These are phyloP conservation scores for Paramecium bursaria DNA, from an alignment of 73 alveolate genomes.

Conservation along the genomic window DNA sequence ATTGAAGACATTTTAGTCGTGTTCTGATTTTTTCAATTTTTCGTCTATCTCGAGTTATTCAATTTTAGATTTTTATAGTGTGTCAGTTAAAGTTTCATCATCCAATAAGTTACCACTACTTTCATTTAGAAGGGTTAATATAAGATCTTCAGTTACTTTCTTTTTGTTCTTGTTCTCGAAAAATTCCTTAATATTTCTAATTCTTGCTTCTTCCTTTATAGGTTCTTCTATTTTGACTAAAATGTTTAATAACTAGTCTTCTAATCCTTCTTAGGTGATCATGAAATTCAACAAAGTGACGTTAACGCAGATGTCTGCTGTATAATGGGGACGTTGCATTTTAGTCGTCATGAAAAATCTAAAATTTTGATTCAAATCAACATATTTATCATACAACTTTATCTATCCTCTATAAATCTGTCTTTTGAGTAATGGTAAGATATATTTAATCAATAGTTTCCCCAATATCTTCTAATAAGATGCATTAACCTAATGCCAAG, in stretches of 20 bases:
- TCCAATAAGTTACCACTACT: conserved; percentile 76
- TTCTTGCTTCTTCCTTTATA: conserved; percentile 73
- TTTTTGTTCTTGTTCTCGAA: conserved; percentile 63
- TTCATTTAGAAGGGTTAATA: conserved; percentile 58
- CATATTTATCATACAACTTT: conserved; percentile 78
- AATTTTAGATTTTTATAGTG: conserved; percentile 86
- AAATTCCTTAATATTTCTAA: conserved; percentile 75
- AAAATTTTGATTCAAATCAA: conserved; percentile 86
- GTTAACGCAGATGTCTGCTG: conserved; percentile 99
- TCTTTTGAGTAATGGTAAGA: conserved; percentile 55
- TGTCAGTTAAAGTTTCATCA: conserved; percentile 93
- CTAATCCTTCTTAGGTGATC: conserved; percentile 98
- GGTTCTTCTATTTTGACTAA: conserved; percentile 72
- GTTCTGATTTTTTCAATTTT: conserved; percentile 76
- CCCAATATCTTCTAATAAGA: conserved; percentile 88
- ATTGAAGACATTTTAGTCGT: conserved; percentile 61
- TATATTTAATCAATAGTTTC: conserved; percentile 75
- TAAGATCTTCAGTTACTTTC: conserved; percentile 64
- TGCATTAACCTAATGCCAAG: conserved; percentile 85
- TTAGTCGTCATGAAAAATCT: conserved; percentile 97
- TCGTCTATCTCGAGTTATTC: conserved; percentile 76
- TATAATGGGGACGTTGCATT: conserved; percentile 98
- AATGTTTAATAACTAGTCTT: conserved; percentile 73
- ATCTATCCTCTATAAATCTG: conserved; percentile 66
- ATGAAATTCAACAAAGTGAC: conserved; percentile 96